Conservation (phyloP, 441 rosid genomes). For the Euphorbia schlechtendalii region DNA sequence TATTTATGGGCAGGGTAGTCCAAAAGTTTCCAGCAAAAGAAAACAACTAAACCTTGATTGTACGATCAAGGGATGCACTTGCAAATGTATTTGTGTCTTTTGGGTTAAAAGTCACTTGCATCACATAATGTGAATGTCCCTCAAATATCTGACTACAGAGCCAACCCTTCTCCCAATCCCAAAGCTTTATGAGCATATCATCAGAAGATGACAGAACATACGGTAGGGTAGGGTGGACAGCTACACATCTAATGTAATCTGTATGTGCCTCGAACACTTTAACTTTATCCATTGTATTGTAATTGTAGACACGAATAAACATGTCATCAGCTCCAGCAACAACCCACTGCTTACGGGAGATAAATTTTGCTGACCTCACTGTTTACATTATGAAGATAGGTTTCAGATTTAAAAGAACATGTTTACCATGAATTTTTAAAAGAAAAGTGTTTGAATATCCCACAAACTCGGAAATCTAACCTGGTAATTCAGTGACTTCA, state of each 20-base stretch:
- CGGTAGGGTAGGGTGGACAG: conserved; percentile 75
- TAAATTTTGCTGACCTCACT: conserved; percentile 81
- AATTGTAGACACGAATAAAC: conserved; percentile 68
- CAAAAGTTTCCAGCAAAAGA: conserved; percentile 9
- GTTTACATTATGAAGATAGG: conserved; percentile 18
- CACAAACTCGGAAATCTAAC: too few species aligned
- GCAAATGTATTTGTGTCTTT: conserved; percentile 72
- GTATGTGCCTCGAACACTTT: conserved; percentile 83
- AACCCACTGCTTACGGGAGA: conserved; percentile 74
- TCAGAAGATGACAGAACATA: conserved; percentile 74
- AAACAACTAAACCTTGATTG: conserved; percentile 48
- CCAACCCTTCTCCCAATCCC: conserved; percentile 98
- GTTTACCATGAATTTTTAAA: not conserved
- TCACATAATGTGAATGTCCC: conserved; percentile 88
- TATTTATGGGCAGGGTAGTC: conserved; percentile 12
- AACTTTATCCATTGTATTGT: conserved; percentile 61
- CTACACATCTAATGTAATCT: conserved; percentile 70
- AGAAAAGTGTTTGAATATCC: not conserved
- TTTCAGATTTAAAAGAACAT: not conserved
- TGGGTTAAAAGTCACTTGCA: conserved; percentile 82
- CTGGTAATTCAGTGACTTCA: too few species aligned
- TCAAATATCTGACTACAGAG: conserved; percentile 59
- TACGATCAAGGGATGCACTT: conserved; percentile 84
- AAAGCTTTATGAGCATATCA: conserved; percentile 89
- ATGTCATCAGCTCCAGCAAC: conserved; percentile 87